A percentile compares a stretch with the other conserved stretches of the same genome.
Conservation (phyloP, 1,284 basidiomycete genomes). For the Trichosporon sp. region DNA sequence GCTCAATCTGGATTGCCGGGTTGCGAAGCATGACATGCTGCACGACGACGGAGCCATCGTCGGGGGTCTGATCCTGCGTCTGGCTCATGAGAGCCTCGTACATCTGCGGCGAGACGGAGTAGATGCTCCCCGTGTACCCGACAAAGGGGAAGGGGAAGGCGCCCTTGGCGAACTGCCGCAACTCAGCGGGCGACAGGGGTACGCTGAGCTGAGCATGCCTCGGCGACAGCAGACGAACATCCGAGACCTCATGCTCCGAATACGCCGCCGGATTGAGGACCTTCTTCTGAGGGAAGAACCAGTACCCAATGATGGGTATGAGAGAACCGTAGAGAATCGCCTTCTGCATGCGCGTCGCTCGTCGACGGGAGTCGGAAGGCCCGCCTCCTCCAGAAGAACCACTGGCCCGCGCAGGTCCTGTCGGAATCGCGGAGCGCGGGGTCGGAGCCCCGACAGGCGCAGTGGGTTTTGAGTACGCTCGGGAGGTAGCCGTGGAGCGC, state of each 20-base stretch:
- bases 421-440: neutral
- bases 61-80: slow-evolving; percentile 13
- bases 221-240: slow-evolving; percentile 20
- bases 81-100: neutral
- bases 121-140: neutral
- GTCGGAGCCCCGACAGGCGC: neutral
- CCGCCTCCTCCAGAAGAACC: neutral
- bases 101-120: neutral
- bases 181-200: neutral
- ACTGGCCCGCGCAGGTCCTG: neutral
- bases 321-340: slow-evolving; percentile 5
- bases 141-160: slow-evolving; percentile 2
- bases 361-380: neutral
- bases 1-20: slow-evolving; percentile 44
- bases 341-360: neutral
- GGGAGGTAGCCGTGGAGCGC: neutral
- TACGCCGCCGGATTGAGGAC: slow-evolving; percentile 31
- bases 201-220: slow-evolving; percentile 30
- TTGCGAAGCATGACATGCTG: slow-evolving; percentile 45
- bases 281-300: neutral
- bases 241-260: slow-evolving; percentile 28
- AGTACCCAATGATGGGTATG: slow-evolving; percentile 9
- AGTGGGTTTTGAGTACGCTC: neutral
- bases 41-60: slow-evolving; percentile 27
- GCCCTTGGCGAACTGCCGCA: slow-evolving; percentile 1